Percentiles rank a stretch among this genome's conserved stretches.
phyloP scores from a whole-genome alignment of 345 rosid genomes.

The Cardamine chenopodiifolia region DNA sequence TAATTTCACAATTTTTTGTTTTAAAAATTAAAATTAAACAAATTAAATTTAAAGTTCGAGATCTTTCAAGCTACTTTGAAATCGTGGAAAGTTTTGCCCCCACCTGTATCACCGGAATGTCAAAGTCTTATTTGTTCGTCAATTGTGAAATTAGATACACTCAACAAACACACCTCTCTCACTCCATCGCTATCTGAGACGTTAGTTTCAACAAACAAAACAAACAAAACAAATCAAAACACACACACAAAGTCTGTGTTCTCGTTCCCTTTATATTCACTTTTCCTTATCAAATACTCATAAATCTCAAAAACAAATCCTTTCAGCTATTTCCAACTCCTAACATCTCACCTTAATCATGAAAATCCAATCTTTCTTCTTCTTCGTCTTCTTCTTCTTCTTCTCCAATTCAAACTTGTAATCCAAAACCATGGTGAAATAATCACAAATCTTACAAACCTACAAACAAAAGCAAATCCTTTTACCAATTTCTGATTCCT shows the following conservation, averaged over 20 bases:
- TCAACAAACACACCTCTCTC: conserved; percentile 4
- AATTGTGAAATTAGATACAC: too few relatives aligned
- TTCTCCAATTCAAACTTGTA: conserved; percentile 11
- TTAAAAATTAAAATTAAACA: too few relatives aligned
- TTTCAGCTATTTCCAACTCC: conserved; percentile 16
- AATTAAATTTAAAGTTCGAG: too few relatives aligned
- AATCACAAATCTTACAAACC: not conserved
- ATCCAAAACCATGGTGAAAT: not conserved
- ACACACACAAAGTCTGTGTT: conserved; percentile 15
- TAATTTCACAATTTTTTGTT: too few relatives aligned
- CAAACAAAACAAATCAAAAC: not conserved
- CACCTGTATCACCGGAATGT: too few relatives aligned
- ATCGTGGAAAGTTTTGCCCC: too few relatives aligned
- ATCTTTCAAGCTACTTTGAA: too few relatives aligned
- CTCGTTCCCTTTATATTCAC: conserved; percentile 22
- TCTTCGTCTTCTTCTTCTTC: conserved; percentile 15
- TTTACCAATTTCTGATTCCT: too few relatives aligned
- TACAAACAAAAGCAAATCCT: not conserved
- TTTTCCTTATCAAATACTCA: conserved; percentile 2
- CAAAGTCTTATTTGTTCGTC: too few relatives aligned
- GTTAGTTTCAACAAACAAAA: conserved; percentile 16
- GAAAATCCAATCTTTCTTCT: not conserved
- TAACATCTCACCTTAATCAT: conserved; percentile 35
- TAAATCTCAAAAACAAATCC: conserved; percentile 1
- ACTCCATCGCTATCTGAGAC: conserved; percentile 17